phyloP scores from a whole-genome alignment of 345 rosid genomes.

The Melaleuca alternifolia region DNA sequence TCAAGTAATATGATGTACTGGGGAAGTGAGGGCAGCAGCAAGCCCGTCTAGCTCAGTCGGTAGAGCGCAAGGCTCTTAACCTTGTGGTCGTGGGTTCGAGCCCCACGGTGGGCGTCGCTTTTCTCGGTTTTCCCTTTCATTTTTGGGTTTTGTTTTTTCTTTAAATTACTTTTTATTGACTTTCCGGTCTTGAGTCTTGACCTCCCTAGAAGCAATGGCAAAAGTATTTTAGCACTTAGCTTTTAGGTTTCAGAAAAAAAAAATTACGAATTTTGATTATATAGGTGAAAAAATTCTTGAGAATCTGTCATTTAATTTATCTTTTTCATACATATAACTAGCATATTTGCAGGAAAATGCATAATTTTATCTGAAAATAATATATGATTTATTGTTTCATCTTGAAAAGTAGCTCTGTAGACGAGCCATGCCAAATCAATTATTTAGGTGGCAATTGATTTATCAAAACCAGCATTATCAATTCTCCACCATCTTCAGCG shows the following conservation, averaged over 20 bases:
- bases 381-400: not conserved
- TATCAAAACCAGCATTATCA: not conserved
- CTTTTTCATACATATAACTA: not conserved
- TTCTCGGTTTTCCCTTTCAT: no score
- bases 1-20: no score
- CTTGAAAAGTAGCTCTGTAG: not conserved
- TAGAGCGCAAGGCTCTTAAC: slow-evolving; percentile 16
- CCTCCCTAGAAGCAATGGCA: no score
- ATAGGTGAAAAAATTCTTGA: no score
- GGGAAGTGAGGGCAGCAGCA: fast-evolving
- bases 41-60: not conserved
- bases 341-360: not conserved
- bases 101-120: slow-evolving; percentile 15
- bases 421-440: not conserved
- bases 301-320: fast-evolving
- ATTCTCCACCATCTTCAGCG: not conserved
- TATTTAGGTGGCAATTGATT: not conserved
- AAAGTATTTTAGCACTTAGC: no score
- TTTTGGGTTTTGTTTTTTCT: no score
- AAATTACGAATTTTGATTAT: no score
- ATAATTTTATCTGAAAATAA: not conserved
- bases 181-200: no score
- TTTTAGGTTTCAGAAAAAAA: no score
- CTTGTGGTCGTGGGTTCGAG: slow-evolving; percentile 17
- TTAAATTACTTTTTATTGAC: no score